Base-by-base conservation (phyloP, 148 eudicot species). In the Spergularia marina region DNA sequence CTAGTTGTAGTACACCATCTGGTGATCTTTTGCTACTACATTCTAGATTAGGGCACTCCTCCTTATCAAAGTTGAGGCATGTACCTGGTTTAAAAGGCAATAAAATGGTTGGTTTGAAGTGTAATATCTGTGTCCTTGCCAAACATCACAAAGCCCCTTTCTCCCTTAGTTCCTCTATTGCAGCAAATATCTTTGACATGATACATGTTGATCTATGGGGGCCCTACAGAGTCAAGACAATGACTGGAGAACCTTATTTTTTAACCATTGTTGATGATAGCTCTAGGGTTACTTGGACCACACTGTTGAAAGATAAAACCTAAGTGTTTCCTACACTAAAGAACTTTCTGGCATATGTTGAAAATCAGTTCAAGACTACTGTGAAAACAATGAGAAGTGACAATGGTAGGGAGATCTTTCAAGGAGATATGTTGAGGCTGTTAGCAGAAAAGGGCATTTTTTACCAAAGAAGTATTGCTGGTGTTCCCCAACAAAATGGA, bases 191-290 rank as follows among this genome's bases (percentile, higher is more conserved):
- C 9, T 74, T 74, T 63, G 69, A 47, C 2, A 39, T 74, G 0
- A 49, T 74, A 5, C 77, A 74, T 16, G 12, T 44, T 3, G 70
- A 74, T 52, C 8, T 62, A 12, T 74, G 70, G 58, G 77, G 77
- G 0, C 57, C 57, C 0, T 61, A 61, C 23, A 47, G 14, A 14
- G 18, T 0, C 1, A 36, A 20, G 0, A 14, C 36, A 9, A 41
- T 18, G 5, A 6, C 23, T 41, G 70, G 69, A 0, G 18, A 17
- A 13, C 17, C 17, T 10, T 74, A 40, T 25, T 63, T 74, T 6
- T 17, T 41, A 4, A 41, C 44, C 8, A 41, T 41, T 7, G 6
- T 41, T 41, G 44, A 41, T 41, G 44, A 41, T 44, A 2, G 12
- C 2, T 14, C 69, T 7, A 62, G 57, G 7, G 1, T 6, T 1